A percentile compares a stretch with the other conserved stretches of the same genome.
These are phyloP conservation scores for Eleusine coracana DNA, from an alignment of 176 grass and related monocot genomes.

Conservation along the genomic window DNA sequence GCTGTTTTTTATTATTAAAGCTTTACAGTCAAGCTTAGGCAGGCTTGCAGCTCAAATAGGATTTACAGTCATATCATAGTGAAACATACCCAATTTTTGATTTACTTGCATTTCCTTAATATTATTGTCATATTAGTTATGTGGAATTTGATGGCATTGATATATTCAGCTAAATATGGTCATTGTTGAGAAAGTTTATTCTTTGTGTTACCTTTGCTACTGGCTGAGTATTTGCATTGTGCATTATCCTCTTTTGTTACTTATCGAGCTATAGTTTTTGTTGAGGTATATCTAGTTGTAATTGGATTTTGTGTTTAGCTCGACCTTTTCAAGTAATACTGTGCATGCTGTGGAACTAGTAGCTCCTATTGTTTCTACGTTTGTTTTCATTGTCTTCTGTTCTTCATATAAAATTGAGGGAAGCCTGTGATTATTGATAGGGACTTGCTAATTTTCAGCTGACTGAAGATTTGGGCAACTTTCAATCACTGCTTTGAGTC, in stretches of 20 bases:
- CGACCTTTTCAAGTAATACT: too few relatives aligned
- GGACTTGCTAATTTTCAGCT: too few relatives aligned
- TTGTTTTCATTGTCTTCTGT: neutral
- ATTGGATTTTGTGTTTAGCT: neutral
- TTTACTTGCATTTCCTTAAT: neutral
- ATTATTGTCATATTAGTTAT: neutral
- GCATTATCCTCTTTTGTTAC: neutral
- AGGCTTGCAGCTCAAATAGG: neutral
- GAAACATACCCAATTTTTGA: neutral
- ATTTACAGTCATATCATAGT: too few relatives aligned
- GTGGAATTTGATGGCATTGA: neutral
- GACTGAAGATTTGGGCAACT: too few relatives aligned
- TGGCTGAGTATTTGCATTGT: neutral
- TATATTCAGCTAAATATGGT: neutral
- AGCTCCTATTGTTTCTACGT: neutral
- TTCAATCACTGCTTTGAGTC: too few relatives aligned
- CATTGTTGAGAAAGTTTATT: neutral
- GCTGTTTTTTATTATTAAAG: too few relatives aligned
- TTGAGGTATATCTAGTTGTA: neutral
- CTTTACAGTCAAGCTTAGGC: neutral
- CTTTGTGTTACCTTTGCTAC: neutral
- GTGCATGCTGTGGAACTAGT: too few relatives aligned
- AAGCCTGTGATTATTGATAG: neutral
- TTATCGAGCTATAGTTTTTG: neutral
- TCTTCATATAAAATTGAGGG: neutral